Percentiles rank a stretch among this genome's conserved stretches.
phyloP scores from a whole-genome alignment of 441 rosid genomes.

The Flueggea neowawraea region DNA sequence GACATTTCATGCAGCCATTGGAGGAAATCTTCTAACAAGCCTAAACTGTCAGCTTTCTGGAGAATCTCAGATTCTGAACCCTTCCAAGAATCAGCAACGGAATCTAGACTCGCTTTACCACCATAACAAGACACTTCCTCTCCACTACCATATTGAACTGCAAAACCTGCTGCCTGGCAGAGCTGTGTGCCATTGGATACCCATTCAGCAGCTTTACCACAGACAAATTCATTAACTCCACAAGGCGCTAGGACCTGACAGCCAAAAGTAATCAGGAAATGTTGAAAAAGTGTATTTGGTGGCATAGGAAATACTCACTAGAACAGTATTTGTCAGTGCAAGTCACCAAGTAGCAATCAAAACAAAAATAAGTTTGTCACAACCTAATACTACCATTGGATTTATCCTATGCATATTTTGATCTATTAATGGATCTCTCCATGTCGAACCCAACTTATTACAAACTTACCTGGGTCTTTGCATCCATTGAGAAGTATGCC shows the following conservation, averaged over 20 bases:
- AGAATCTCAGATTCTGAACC: conserved; percentile 28
- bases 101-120: conserved; percentile 63
- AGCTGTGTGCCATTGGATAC: conserved; percentile 73
- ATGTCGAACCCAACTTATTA: too few relatives aligned
- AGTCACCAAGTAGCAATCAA: too few relatives aligned
- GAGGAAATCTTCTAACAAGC: conserved; percentile 42
- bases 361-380: too few relatives aligned
- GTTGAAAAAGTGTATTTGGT: too few relatives aligned
- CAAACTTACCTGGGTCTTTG: conserved; percentile 43
- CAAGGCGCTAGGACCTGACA: conserved; percentile 75
- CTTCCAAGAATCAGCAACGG: conserved; percentile 64
- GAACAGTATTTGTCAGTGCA: too few relatives aligned
- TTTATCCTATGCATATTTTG: background rate
- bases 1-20: conserved; percentile 52
- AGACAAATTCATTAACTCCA: conserved; percentile 65
- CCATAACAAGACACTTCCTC: conserved; percentile 67
- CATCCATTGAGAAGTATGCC: conserved; percentile 77
- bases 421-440: background rate
- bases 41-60: conserved; percentile 26
- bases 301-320: too few relatives aligned
- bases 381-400: too few relatives aligned
- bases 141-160: conserved; percentile 40
- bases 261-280: conserved; percentile 19
- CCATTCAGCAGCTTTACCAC: conserved; percentile 76
- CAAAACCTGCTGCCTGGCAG: conserved; percentile 68